Conservation (phyloP, 768 basidiomycete species). For the Leccinum boreale region DNA sequence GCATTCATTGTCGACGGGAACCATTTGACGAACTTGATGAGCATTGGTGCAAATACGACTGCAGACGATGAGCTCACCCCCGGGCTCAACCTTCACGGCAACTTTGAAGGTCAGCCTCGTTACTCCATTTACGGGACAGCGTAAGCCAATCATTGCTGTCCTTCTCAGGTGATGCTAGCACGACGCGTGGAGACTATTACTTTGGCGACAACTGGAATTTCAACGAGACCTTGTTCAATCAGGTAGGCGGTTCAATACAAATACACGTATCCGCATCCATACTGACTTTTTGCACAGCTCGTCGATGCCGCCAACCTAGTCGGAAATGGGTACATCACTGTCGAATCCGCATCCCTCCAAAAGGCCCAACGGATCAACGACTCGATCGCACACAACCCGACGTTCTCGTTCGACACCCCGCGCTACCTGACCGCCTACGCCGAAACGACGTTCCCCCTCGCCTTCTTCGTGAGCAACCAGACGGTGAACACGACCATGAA, state of each 20-base stretch:
- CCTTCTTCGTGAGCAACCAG: constrained; percentile 25
- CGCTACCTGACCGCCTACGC: constrained; percentile 20
- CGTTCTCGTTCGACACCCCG: constrained; percentile 20
- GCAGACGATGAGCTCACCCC: constrained; percentile 10
- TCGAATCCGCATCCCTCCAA: constrained; percentile 21
- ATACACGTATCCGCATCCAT: background rate
- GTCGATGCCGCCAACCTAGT: constrained; percentile 15
- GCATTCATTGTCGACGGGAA: constrained; percentile 26
- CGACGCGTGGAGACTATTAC: constrained; percentile 25
- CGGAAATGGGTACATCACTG: constrained; percentile 17
- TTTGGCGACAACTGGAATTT: constrained; percentile 25
- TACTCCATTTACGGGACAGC: background rate
- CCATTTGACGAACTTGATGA: constrained; percentile 28
- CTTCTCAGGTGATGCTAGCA: constrained; percentile 21
- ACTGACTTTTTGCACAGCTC: constrained; percentile 8
- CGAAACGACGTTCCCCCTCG: constrained; percentile 23
- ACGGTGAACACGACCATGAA: constrained; percentile 16
- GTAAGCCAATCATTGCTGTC: background rate
- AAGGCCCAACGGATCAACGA: constrained; percentile 23
- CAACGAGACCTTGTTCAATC: constrained; percentile 25
- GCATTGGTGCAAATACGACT: constrained; percentile 23
- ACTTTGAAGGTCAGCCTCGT: constrained; percentile 20
- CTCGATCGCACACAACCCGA: constrained; percentile 25
- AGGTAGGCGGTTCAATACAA: constrained; percentile 1
- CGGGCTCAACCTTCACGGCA: constrained; percentile 23